A percentile compares a stretch with the other conserved stretches of the same genome.
Conservation (phyloP, 163 green algal genomes). For the Dunaliella salina region DNA sequence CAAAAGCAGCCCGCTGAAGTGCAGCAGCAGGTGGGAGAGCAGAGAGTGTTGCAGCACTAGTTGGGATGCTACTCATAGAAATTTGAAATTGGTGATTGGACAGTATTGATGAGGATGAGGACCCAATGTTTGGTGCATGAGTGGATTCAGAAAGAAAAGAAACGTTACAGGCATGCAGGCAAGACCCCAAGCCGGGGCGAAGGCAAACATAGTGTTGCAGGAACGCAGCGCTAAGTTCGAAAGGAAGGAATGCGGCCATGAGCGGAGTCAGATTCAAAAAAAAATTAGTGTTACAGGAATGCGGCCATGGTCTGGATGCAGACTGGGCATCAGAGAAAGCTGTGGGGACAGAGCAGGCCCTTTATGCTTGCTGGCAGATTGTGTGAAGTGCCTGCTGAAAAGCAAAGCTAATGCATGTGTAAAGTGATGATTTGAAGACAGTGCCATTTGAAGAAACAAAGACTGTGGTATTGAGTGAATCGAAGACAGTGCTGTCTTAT, state of each 20-base stretch:
- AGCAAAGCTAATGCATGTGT: too few relatives aligned
- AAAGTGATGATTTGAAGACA: too few relatives aligned
- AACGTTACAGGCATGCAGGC: background rate
- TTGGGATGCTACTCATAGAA: background rate
- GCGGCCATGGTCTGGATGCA: background rate
- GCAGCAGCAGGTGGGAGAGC: background rate
- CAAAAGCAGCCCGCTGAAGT: background rate
- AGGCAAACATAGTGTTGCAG: background rate
- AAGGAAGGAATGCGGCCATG: background rate
- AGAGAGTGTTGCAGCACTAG: background rate
- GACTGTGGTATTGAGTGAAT: too few relatives aligned
- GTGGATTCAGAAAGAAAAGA: background rate
- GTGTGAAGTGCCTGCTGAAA: too few relatives aligned
- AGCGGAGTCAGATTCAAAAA: too few relatives aligned
- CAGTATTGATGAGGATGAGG: background rate
- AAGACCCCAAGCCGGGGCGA: too few relatives aligned
- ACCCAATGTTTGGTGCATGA: background rate
- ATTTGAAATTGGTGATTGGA: background rate
- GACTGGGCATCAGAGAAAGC: background rate
- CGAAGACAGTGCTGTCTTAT: too few relatives aligned
- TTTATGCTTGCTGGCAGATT: too few relatives aligned
- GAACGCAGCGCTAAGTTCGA: background rate
- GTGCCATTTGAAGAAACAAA: too few relatives aligned
- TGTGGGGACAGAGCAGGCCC: too few relatives aligned
- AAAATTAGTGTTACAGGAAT: background rate